Percentiles rank a stretch among this genome's conserved stretches.
These are phyloP conservation scores for Basidiobolus meristosporus DNA, from an alignment of 371 early-diverging fungal genomes.

Conservation along the genomic window DNA sequence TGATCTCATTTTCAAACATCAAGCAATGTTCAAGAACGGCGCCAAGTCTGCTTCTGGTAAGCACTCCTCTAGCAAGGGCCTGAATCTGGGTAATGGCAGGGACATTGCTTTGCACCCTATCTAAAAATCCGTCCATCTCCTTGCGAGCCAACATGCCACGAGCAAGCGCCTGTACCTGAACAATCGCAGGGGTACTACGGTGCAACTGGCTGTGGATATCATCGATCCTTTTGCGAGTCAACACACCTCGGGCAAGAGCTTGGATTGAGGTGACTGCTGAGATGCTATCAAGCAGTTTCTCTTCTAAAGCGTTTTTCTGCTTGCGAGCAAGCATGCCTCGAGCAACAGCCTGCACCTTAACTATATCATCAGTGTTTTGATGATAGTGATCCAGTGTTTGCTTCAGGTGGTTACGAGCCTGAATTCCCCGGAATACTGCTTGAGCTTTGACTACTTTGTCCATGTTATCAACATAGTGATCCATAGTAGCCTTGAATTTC, in stretches of 20 bases:
- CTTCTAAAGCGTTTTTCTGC: background rate
- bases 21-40: too few relatives aligned
- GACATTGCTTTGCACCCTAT: too few relatives aligned
- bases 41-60: background rate
- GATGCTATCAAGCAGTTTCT: background rate
- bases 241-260: conserved; percentile 1
- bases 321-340: conserved; percentile 12
- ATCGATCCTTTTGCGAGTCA: conserved; percentile 9
- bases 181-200: too few relatives aligned
- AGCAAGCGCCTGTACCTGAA: conserved; percentile 48
- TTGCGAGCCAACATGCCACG: conserved; percentile 42
- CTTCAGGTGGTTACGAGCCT: background rate
- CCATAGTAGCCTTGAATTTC: conserved; percentile 24
- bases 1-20: background rate
- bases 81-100: background rate
- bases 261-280: background rate
- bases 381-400: conserved; percentile 3
- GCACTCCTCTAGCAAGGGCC: conserved; percentile 1
- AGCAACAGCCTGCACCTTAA: conserved; percentile 26
- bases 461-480: conserved; percentile 41
- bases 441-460: background rate
- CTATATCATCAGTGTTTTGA: conserved; percentile 12
- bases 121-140: too few relatives aligned
- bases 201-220: too few relatives aligned
- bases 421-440: background rate